A percentile compares a stretch with the other conserved stretches of the same genome.
phyloP scores from a whole-genome alignment of 805 yeast genomes.

The Candida ovalis region DNA sequence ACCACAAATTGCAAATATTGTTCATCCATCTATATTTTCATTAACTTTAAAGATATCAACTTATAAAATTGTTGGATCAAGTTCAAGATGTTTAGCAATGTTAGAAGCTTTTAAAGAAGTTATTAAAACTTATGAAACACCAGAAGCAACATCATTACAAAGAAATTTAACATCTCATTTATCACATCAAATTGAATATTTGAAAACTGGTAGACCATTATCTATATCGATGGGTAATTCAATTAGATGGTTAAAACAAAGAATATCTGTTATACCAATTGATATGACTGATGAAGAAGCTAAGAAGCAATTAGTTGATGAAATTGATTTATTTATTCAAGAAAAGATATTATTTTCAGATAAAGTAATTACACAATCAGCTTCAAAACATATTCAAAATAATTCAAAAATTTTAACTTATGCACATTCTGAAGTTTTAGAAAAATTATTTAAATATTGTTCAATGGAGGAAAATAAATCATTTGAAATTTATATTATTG shows the following conservation, averaged over 20 bases:
- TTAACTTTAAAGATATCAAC: slow-evolving; percentile 78
- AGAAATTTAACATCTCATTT: slow-evolving; percentile 86
- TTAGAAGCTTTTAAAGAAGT: slow-evolving; percentile 78
- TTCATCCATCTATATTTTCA: slow-evolving; percentile 82
- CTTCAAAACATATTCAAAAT: slow-evolving; percentile 69
- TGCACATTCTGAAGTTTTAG: slow-evolving; percentile 84
- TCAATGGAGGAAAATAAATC: slow-evolving; percentile 54
- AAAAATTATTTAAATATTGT: slow-evolving; percentile 68
- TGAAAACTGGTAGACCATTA: slow-evolving; percentile 87
- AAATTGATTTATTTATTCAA: slow-evolving; percentile 74
- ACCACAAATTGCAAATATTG: slow-evolving; percentile 57
- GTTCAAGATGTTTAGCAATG: slow-evolving; percentile 81
- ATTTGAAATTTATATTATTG: slow-evolving; percentile 82
- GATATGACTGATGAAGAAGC: slow-evolving; percentile 68
- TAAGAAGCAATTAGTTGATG: slow-evolving; percentile 55
- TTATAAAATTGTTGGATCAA: slow-evolving; percentile 86
- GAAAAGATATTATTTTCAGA: slow-evolving; percentile 86
- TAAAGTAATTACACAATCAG: slow-evolving; percentile 74
- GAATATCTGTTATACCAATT: slow-evolving; percentile 76
- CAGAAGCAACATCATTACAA: slow-evolving; percentile 77
- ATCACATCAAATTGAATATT: slow-evolving; percentile 87
- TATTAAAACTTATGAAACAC: slow-evolving; percentile 77
- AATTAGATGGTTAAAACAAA: slow-evolving; percentile 94
- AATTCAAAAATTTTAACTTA: slow-evolving; percentile 81
- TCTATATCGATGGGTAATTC: slow-evolving; percentile 97